Conservation (phyloP, 192 early-diverging fungal species). For the Umbelopsis ramanniana region DNA sequence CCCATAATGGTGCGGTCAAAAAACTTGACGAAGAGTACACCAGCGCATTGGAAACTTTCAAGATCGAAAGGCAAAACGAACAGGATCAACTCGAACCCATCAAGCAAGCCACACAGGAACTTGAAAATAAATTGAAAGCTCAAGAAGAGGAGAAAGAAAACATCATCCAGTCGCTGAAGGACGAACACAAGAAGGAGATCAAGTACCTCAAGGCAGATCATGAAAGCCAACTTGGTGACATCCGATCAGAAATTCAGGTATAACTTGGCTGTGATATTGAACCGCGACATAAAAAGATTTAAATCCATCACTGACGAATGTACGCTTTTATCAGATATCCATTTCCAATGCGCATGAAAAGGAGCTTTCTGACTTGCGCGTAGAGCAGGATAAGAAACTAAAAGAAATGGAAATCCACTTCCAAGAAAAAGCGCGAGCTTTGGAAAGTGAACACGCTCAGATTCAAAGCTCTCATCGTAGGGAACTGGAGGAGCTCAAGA, state of each 20-base stretch:
- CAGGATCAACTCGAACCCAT: background rate
- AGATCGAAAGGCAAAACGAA: background rate
- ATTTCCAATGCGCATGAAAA: background rate
- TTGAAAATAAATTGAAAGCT: background rate
- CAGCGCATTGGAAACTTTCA: background rate
- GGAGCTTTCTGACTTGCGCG: background rate
- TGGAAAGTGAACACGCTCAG: background rate
- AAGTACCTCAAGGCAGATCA: slow-evolving; percentile 3
- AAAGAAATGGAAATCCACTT: background rate
- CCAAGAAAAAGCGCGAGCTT: background rate
- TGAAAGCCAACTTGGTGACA: background rate
- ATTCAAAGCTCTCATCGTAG: background rate
- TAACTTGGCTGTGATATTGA: no score
- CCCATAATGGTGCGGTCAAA: background rate
- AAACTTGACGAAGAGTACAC: background rate
- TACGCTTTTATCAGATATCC: background rate
- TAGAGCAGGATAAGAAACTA: background rate
- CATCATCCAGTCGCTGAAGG: background rate
- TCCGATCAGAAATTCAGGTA: slow-evolving; percentile 7
- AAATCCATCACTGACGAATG: no score
- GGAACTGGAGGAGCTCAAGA: slow-evolving; percentile 5
- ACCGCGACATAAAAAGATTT: no score
- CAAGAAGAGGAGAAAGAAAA: background rate
- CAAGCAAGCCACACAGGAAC: background rate
- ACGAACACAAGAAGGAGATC: slow-evolving; percentile 1